Base-by-base conservation (phyloP, 208 protist species). In the Porcisia hertigi region DNA sequence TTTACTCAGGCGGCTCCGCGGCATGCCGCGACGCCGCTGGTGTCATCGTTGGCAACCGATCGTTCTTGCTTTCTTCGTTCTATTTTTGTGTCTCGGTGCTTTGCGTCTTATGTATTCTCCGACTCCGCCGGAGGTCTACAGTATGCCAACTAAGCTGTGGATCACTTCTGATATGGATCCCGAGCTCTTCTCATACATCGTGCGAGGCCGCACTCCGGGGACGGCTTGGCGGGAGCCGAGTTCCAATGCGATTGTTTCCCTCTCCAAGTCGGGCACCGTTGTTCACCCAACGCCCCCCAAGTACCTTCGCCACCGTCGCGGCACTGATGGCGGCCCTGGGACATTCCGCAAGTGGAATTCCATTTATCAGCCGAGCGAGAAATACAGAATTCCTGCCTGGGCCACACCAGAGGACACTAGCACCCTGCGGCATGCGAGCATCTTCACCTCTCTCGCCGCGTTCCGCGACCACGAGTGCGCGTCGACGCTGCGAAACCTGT, bases 401-500 rank as follows among this genome's bases (percentile, higher is more conserved):
- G 79, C 78, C 12, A 75, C 66, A 1, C 57, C 62, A 4, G 43
- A 36, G 54, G 86, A 91, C 71, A 34, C 30, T 3, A 73, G 77
- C 66, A 77, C 79, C 36, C 70, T 90, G 2, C 71, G 77, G 6
- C 74, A 90, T 52, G 89, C 86, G 18, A 89, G 84, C 54, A 97
- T 98, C 65, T 98, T 98, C 77, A 85, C 97, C 16, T 97, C 91
- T 0, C 91, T 98, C 36, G 90, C 94, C 0, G 71, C 93, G 55
- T 98, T 94, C 75, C 87, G 93, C 57, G 96, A 98, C 69, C 62
- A 30, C 54, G 94, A 98, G 87, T 97, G 92, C 75, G 83, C 84
- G n/a, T 83, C 81, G n/a, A 98, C 96, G 41, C 69, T 98, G 20
- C 53, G 87, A n/a, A 82, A 89, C 73, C 39, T 97, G n/a, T 92